Evolutionary conservation across 495 filamentous ascomycete genomes (phyloP).

Genomic region (Jackrogersella minutella): DNA sequence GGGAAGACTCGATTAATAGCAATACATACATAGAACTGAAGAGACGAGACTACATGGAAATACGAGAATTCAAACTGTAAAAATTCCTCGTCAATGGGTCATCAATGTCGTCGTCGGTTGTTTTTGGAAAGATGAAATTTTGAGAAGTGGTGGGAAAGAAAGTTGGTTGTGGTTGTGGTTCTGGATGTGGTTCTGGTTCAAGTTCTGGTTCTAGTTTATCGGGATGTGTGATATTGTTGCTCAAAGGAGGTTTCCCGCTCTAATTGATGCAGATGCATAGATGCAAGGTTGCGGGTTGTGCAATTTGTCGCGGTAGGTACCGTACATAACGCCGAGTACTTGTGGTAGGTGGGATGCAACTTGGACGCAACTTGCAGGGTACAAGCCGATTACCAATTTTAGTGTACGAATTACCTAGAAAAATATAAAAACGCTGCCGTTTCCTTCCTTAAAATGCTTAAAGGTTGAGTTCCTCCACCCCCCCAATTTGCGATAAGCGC

Average conservation of each 20-base stretch:
- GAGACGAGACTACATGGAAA: slow-evolving; percentile 32
- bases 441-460: not conserved
- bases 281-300: slow-evolving; percentile 23
- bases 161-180: slow-evolving; percentile 3
- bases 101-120: slow-evolving; percentile 1
- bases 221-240: slow-evolving; percentile 34
- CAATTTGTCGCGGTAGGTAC: slow-evolving; percentile 19
- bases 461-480: not conserved
- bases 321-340: slow-evolving; percentile 19
- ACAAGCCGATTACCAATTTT: slow-evolving; percentile 22
- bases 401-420: too few species aligned
- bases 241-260: slow-evolving; percentile 40
- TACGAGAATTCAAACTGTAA: slow-evolving; percentile 18
- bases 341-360: slow-evolving; percentile 15
- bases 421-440: not conserved
- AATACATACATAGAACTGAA: slow-evolving; percentile 37
- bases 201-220: slow-evolving; percentile 13
- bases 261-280: slow-evolving; percentile 9
- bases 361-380: slow-evolving; percentile 18
- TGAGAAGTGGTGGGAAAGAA: slow-evolving; percentile 7
- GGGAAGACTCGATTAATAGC: not conserved
- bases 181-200: slow-evolving; percentile 9
- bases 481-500: slow-evolving; percentile 33
- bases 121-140: slow-evolving; percentile 7
- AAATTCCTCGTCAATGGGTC: slow-evolving; percentile 2